Base-by-base conservation (phyloP, 306 rosid genomes). In the Cucumis cinereus region DNA sequence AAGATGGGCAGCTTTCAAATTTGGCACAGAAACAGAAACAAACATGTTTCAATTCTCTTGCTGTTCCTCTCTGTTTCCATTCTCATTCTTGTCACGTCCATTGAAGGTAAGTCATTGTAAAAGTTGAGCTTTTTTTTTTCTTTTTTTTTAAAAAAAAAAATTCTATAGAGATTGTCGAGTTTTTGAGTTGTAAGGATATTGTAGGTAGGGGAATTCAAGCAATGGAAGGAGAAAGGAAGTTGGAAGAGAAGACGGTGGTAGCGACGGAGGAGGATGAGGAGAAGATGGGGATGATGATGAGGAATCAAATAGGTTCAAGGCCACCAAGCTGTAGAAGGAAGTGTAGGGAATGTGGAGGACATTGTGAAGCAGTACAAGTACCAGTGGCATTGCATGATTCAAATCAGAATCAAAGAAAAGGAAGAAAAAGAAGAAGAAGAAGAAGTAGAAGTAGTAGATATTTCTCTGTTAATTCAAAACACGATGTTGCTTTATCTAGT, bases 341-440 rank as follows among this genome's bases (percentile, higher is more conserved):
- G 81, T 93, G 97, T 82, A 73, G 24, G 13, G 79, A 19, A 8
- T 93, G 98, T 68, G 87, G 97, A 54, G 88, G 81, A 8, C 87
- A 74, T 19, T 93, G 97, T 77, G 97, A 83, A 77, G 98, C 97
- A 40, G 92, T 93, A 79, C 93, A 88, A 77, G 97, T 93, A 6
- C 97, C 97, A 0, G 74, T 87, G 72, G 79, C 35, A 0, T 88
- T 91, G 1, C 85, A 73, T 81, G 64, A 47, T 10, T 70, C 52
- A 38, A 85, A 86, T 24, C 84, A 85, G 76, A 84, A 8, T 30
- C 84, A 73, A 50, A 69, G 28, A n/a, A 62, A 54, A 76, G 83
- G 13, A 30, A 50, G 50, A 38, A 26, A 57, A 45, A 45, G 5
- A 4, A 69, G 35, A 22, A 60, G 35, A n/a, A n/a, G n/a, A 30